Conservation (phyloP, 257 asterid genomes). For the Primulina tabacum region DNA sequence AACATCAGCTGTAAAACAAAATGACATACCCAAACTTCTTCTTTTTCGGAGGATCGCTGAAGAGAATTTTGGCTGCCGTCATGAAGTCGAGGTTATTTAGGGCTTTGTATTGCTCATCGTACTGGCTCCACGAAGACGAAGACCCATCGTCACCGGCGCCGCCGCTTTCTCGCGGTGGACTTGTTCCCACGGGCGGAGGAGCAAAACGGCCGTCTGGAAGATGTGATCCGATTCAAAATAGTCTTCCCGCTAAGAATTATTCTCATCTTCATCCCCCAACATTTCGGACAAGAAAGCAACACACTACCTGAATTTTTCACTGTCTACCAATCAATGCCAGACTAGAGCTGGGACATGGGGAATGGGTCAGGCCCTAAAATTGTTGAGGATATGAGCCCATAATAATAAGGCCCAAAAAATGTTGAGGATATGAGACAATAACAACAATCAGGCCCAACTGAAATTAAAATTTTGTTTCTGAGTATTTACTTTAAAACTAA, state of each 20-base stretch:
- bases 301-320: not conserved
- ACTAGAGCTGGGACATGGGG: no score
- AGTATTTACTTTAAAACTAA: no score
- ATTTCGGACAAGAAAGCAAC: conserved; percentile 17
- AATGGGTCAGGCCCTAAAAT: no score
- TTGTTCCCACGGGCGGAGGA: conserved; percentile 27
- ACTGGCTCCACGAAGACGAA: conserved; percentile 41
- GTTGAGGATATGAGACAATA: no score
- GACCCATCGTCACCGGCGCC: conserved; percentile 33
- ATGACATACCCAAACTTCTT: conserved; percentile 70
- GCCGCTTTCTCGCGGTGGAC: conserved; percentile 29
- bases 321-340: not conserved
- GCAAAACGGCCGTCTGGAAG: conserved; percentile 39
- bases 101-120: conserved; percentile 62
- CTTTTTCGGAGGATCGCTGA: conserved; percentile 50
- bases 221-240: conserved; percentile 35
- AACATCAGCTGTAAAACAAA: conserved; percentile 26
- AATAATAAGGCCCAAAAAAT: no score
- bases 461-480: no score
- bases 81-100: conserved; percentile 58
- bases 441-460: no score
- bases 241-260: conserved; percentile 32
- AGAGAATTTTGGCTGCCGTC: conserved; percentile 67
- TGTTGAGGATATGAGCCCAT: no score
- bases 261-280: conserved; percentile 39